Base-by-base conservation (phyloP, 2,329 filamentous ascomycete genomes). In the Nigrospora osmanthi region DNA sequence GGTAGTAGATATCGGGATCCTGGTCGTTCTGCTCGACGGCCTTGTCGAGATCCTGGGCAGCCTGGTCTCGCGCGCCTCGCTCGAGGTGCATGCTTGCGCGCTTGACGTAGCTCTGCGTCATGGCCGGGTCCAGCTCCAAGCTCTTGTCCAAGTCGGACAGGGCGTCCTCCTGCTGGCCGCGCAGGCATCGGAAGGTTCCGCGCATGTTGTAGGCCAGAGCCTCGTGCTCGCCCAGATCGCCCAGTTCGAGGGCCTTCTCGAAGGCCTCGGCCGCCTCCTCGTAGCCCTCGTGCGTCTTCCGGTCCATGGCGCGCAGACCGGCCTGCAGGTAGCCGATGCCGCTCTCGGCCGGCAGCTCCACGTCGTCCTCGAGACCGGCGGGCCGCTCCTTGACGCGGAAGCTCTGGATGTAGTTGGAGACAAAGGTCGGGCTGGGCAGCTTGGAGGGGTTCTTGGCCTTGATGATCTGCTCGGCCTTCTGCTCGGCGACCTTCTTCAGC, bases 21-120 rank as follows among this genome's bases (percentile, higher is more conserved):
- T 86, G 78, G 55, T 81, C 77, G 70, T 96, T 90, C 65, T 95
- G 86, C 55, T 80, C 76, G 56, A 94, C 80, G 33, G 93, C 93
- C 56, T 84, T 78, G 52, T 86, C 85, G 59, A 98, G 96, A 66
- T 97, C 91, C 48, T 83, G 78, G 48, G 89, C 84, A 36, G 93
- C 91, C 60, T 84, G 83, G n/a, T 89, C 85, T 44, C 88, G 86
- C 78, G 57, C 74, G 85, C 86, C 90, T 49, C 93, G 82, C 70
- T 98, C 93, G 35, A 98, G 76, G 65, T 94, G 88, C 85, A 98
- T 95, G 76, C 90, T 97, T 45, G 93, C 93, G 48, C 93, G 86
- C 78, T 98, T 98, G 72, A 98, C 95, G 67, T 94, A 97, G 72
- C 88, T 95, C 71, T 98, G 93, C 9, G 89, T 94, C 70, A 97